Evolutionary conservation across 83 land plant species (phyloP), one percentile per base, ranked within the genome.

Genomic region (Picea mariana): DNA sequence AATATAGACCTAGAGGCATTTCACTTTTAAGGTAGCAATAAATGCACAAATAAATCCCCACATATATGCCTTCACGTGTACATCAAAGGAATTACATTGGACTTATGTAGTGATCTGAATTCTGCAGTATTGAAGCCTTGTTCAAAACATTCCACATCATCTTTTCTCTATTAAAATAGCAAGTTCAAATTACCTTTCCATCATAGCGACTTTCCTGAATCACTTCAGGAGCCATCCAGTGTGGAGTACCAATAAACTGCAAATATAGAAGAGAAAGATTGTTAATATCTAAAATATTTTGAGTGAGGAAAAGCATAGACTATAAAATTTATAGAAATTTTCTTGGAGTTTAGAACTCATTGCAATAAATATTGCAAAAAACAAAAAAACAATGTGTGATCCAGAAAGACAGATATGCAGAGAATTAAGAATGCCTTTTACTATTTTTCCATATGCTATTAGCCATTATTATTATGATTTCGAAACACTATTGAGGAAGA

Each of bases 221-320:
- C 60, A 98, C 99, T 88, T 98, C 99, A 75, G 99, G 99, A 84
- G 99, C 99, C 99, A 98, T 98, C 99, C 99, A 98, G 86, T 98
- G 99, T 52, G 99, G 99, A 62, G 99, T 98, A 52, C 99, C 99
- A 86, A 98, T 98, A 77, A 97, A 92, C 98, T 96, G 91, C 72
- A 83, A 13, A 81, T 65, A 24, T 52, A 78, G n/a, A 67, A 62
- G 42, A 81, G 81, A 11, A 31, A 65, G 40, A 72, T 7, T 44
- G 24, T 44, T 44, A 73, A 6, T 12, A 44, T 73, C 55, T 73
- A 52, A 44, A 7, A 73, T 44, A 73, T 44, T 73, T 73, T 44
- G 26, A 44, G 3, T 44, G 58, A 16, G 9, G 17, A 6, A 15
- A 58, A 16, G 20, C 55, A 83, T 65, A 17, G 16, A 20, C 7